Conservation (phyloP, 1,284 basidiomycete species). For the Coniferiporia sulphurascens region DNA sequence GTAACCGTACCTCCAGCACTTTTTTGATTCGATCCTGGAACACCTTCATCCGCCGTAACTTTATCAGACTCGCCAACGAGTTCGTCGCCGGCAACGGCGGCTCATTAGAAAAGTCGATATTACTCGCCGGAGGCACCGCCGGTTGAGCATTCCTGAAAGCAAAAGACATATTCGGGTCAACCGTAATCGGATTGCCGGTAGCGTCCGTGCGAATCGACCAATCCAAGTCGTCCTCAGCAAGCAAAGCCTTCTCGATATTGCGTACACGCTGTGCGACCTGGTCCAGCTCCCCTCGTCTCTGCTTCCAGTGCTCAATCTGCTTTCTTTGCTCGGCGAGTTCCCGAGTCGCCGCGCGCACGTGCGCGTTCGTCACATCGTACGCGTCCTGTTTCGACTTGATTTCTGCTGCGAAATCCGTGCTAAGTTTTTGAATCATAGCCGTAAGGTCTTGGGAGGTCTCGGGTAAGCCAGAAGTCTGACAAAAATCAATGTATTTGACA, state of each 20-base stretch:
- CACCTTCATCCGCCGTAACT: conserved; percentile 67
- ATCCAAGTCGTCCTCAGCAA: conserved; percentile 74
- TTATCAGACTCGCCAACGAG: conserved; percentile 55
- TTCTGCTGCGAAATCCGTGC: conserved; percentile 77
- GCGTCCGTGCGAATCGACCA: conserved; percentile 84
- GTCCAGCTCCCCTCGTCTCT: conserved; percentile 70
- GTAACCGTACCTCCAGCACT: conserved; percentile 65
- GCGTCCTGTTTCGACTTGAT: conserved; percentile 84
- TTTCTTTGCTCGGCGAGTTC: conserved; percentile 87
- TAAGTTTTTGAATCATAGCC: conserved; percentile 73
- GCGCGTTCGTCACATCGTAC: conserved; percentile 80
- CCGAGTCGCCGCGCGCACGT: conserved; percentile 85
- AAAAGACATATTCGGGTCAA: conserved; percentile 49
- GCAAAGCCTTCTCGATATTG: conserved; percentile 77
- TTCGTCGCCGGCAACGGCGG: conserved; percentile 61
- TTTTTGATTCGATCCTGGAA: conserved; percentile 82
- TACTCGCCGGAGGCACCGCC: conserved; percentile 49
- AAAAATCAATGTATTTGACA: not conserved
- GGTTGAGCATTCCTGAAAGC: conserved; percentile 61
- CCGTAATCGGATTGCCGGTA: conserved; percentile 40
- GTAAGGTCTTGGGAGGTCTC: conserved; percentile 65
- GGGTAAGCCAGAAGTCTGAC: not conserved
- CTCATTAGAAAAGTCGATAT: conserved; percentile 58
- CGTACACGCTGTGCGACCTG: conserved; percentile 71
- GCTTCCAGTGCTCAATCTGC: conserved; percentile 73